Base-by-base conservation (phyloP, 2,329 filamentous ascomycete species). In the Verticillium dahliae region DNA sequence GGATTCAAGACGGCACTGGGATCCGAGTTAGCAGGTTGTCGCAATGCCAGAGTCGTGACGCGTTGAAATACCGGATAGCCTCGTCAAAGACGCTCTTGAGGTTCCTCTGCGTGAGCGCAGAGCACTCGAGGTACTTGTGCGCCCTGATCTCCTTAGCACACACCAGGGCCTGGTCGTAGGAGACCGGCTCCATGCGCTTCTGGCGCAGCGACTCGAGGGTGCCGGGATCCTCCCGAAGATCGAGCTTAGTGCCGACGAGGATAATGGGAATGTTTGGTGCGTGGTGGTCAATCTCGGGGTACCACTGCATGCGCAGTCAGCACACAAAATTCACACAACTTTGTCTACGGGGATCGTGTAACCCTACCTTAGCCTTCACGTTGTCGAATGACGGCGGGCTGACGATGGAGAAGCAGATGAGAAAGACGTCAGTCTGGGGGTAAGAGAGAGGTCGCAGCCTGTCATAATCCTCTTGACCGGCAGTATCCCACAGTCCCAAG, bases 1-100 rank as follows among this genome's bases (percentile, higher is more conserved):
- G 89, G 89, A 76, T 88, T 90, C 64, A 92, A 79, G 57, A 91
- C 89, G 65, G 89, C 88, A 70, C 89, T 91, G 69, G 14, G 61
- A 56, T 27, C 37, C n/a, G 45, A 41, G 54, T 33, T 6, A 56
- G 54, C 54, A 41, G 67, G 71, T 61, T 70, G 59, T 67, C 64
- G 66, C 68, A 65, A 69, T 50, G 9, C 18, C 22, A 9, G 69
- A 67, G 69, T 55, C 14, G 11, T 33, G n/a, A 14, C 70, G 52
- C 66, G 64, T 55, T 56, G 61, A 78, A 89, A 69, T 80, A 98
- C 95, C 95, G 89, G 73, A 99, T 99, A 38, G 95, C 95, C 79
- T 97, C 94, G 73, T 99, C 95, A 73, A 99, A 99, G 57, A 99
- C 95, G 71, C 92, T 96, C 88, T 99, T 99, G 69, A 99, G 78